These are phyloP conservation scores for Aschersonia sp. DNA, from an alignment of 2,329 filamentous ascomycete genomes.

Conservation along the genomic window DNA sequence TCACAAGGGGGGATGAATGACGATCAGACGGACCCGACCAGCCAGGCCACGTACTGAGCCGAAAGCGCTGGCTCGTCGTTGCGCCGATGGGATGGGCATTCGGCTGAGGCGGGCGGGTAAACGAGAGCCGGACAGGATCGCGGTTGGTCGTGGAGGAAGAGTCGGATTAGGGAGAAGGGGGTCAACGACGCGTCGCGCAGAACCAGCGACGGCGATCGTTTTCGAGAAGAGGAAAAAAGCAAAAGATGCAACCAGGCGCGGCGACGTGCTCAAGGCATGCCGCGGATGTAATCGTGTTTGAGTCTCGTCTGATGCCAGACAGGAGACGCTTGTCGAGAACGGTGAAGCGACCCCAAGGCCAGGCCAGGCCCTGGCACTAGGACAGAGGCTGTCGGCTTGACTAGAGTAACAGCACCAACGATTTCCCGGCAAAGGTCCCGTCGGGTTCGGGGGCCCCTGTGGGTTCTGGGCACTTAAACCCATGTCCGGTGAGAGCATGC, in stretches of 20 bases:
- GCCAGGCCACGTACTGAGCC: conserved; percentile 7
- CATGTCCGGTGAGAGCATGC: too few species aligned
- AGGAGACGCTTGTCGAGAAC: neutral
- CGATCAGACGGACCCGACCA: conserved; percentile 3
- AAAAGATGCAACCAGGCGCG: neutral
- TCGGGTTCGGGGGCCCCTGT: too few species aligned
- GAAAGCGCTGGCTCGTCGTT: conserved; percentile 2
- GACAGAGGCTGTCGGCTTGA: neutral
- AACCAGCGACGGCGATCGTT: neutral
- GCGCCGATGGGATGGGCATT: conserved; percentile 3
- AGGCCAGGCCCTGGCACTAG: neutral
- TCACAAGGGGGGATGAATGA: conserved; percentile 7
- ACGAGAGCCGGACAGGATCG: neutral
- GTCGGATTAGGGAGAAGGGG: too few species aligned
- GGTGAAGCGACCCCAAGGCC: too few species aligned
- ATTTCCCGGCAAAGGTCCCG: too few species aligned
- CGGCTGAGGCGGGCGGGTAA: conserved; percentile 2
- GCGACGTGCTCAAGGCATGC: neutral
- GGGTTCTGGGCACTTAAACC: too few species aligned
- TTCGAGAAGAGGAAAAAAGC: neutral
- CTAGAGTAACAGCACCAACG: too few species aligned
- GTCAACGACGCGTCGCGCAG: neutral
- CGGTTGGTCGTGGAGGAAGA: neutral
- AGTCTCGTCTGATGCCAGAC: neutral
- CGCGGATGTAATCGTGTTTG: neutral